Evolutionary conservation across 306 rosid species (phyloP).

Genomic region (Gynostemma pentaphyllum): DNA sequence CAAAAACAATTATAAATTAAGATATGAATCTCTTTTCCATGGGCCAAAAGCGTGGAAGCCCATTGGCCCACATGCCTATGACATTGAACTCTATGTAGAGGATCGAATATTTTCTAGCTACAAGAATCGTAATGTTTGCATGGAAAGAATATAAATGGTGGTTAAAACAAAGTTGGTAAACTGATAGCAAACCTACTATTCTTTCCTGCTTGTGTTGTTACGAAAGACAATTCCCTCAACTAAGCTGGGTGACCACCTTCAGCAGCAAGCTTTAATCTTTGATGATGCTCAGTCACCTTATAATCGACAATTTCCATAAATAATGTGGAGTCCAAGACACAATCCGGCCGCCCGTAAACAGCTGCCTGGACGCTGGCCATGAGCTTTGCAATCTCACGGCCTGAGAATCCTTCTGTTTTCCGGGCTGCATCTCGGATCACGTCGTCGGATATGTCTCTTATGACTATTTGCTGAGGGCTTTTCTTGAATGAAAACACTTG

Average conservation of each 20-base stretch:
- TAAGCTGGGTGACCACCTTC: conserved; percentile 50
- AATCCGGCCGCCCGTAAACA: conserved; percentile 83
- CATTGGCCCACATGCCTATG: neutral
- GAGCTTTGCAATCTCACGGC: conserved; percentile 96
- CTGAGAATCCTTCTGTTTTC: conserved; percentile 87
- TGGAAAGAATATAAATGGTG: neutral
- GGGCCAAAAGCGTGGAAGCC: neutral
- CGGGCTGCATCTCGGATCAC: conserved; percentile 62
- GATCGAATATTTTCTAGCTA: neutral
- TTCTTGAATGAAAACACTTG: conserved; percentile 33
- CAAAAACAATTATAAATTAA: neutral
- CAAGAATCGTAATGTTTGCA: neutral
- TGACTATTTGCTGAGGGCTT: conserved; percentile 41
- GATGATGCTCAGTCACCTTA: conserved; percentile 83
- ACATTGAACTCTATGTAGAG: neutral
- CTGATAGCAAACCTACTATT: neutral
- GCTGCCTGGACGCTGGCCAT: conserved; percentile 95
- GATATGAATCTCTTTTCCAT: neutral
- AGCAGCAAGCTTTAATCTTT: conserved; percentile 70
- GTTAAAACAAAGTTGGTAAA: neutral
- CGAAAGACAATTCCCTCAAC: neutral
- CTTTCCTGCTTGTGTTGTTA: neutral
- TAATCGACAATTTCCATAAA: conserved; percentile 77
- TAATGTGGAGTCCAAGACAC: conserved; percentile 66
- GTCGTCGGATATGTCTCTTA: conserved; percentile 60